Evolutionary conservation across 108 stramenopile genomes (phyloP).

Genomic region (Bacterosira constricta): DNA sequence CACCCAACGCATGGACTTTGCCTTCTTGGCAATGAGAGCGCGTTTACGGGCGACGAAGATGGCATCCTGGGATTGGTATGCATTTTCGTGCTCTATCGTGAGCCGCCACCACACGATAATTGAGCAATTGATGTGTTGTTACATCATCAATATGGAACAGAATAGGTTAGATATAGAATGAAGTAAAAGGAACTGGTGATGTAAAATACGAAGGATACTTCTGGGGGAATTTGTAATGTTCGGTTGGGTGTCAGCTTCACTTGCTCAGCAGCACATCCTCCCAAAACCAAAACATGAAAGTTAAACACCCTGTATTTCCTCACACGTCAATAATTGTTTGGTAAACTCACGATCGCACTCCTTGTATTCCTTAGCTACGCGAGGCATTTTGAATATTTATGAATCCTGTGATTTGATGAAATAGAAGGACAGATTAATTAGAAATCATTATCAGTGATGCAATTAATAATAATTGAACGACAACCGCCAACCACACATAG

Average conservation of each 20-base stretch:
- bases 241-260: no score
- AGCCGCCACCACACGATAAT: constrained; percentile 58
- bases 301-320: no score
- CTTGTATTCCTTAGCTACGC: constrained; percentile 76
- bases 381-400: constrained; percentile 51
- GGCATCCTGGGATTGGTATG: constrained; percentile 99
- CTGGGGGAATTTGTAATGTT: no score
- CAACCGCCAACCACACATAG: background rate
- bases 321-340: background rate
- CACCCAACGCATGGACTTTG: constrained; percentile 95
- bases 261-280: no score
- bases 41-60: constrained; percentile 98
- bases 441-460: no score
- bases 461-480: no score
- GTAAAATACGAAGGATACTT: no score
- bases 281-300: background rate
- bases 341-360: constrained; percentile 81
- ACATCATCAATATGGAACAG: constrained; percentile 1
- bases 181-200: no score
- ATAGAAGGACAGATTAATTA: no score
- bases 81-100: constrained; percentile 93
- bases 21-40: constrained; percentile 64
- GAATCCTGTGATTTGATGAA: constrained; percentile 5
- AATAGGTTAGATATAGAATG: no score
- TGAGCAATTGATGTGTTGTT: constrained; percentile 15